These are phyloP conservation scores for Paramyrothecium roridum DNA, from an alignment of 2,329 filamentous ascomycete species.

Conservation along the genomic window DNA sequence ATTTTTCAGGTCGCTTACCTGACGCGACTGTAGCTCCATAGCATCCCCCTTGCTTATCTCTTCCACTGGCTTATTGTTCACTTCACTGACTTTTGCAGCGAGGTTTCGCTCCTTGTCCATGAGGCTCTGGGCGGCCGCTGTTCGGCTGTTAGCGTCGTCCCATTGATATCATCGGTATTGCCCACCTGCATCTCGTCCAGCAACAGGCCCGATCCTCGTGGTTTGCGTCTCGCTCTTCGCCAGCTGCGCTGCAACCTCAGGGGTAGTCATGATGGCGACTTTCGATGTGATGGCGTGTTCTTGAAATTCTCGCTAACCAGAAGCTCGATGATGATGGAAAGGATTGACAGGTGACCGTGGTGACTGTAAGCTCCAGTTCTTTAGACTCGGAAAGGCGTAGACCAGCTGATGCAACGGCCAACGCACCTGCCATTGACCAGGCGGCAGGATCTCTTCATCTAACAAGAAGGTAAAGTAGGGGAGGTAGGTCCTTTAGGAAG, in stretches of 20 bases:
- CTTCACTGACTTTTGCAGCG: slow-evolving; percentile 9
- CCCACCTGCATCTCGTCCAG: slow-evolving; percentile 8
- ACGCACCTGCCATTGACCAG: no score
- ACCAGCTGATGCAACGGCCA: no score
- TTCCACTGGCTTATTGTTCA: neutral
- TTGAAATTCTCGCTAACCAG: neutral
- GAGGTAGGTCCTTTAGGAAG: no score
- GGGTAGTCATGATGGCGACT: slow-evolving; percentile 13
- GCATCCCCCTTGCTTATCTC: neutral
- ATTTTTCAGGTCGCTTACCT: slow-evolving; percentile 3
- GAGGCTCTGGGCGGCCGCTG: slow-evolving; percentile 16
- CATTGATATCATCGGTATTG: neutral
- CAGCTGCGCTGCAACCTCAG: slow-evolving; percentile 16
- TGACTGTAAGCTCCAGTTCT: no score
- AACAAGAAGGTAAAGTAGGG: no score
- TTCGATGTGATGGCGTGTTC: neutral
- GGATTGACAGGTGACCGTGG: no score
- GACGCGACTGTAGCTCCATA: slow-evolving; percentile 6
- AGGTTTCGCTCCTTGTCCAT: slow-evolving; percentile 21
- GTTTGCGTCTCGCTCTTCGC: slow-evolving; percentile 8
- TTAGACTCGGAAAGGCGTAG: no score
- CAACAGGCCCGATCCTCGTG: slow-evolving; percentile 15
- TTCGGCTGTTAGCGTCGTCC: neutral
- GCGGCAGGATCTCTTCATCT: no score
- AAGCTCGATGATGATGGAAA: neutral